These are phyloP conservation scores for Grifola frondosa DNA, from an alignment of 1,284 basidiomycete species.

Conservation along the genomic window DNA sequence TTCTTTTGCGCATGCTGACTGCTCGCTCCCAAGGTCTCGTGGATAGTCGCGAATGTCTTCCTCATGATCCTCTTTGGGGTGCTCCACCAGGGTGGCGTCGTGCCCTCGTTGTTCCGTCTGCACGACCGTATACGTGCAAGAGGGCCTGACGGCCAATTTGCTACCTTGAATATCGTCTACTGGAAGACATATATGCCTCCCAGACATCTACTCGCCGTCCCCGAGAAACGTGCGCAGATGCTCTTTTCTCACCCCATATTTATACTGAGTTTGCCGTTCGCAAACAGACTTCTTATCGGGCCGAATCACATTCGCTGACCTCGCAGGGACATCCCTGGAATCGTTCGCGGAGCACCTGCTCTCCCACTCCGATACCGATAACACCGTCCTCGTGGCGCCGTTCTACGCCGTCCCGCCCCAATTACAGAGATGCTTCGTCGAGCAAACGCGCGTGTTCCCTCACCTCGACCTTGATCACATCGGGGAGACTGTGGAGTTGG, in stretches of 20 bases:
- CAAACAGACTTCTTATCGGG: constrained; percentile 15
- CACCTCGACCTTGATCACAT: constrained; percentile 42
- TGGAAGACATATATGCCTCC: constrained; percentile 46
- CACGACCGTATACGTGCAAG: constrained; percentile 23
- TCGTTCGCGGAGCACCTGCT: constrained; percentile 18
- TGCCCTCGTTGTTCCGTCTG: constrained; percentile 39
- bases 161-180: constrained; percentile 28
- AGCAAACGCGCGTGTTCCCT: constrained; percentile 28
- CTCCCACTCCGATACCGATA: background rate
- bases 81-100: constrained; percentile 41
- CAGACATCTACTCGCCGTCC: constrained; percentile 35
- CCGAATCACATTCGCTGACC: constrained; percentile 19
- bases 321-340: constrained; percentile 28
- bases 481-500: constrained; percentile 30
- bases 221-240: constrained; percentile 21
- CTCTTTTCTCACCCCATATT: background rate
- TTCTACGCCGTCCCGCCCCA: constrained; percentile 28
- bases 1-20: no score
- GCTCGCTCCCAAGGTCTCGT: constrained; percentile 25
- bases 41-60: constrained; percentile 32
- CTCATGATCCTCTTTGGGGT: constrained; percentile 37
- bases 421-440: constrained; percentile 11
- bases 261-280: background rate
- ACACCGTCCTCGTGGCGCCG: constrained; percentile 32
- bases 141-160: background rate